These are phyloP conservation scores for Echium plantagineum DNA, from an alignment of 257 asterid species.

Conservation along the genomic window DNA sequence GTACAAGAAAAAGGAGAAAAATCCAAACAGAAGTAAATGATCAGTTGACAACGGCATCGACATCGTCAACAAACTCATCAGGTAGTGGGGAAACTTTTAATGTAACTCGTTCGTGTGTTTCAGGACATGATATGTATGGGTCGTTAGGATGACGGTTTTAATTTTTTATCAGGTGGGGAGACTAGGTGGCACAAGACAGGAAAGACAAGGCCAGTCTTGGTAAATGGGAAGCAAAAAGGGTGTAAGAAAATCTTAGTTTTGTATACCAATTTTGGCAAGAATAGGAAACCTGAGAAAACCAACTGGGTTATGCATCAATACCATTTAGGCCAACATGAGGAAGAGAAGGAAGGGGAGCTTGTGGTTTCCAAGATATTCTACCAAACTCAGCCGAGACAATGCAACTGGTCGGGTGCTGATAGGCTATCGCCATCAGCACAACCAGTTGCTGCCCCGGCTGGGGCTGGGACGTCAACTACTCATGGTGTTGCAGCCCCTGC, in stretches of 20 bases:
- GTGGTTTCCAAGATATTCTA: slow-evolving; percentile 90
- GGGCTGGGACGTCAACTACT: too few species aligned
- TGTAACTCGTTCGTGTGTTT: too few species aligned
- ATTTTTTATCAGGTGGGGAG: slow-evolving; percentile 73
- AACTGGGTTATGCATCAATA: slow-evolving; percentile 99
- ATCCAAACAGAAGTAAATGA: slow-evolving; percentile 81
- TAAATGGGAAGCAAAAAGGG: slow-evolving; percentile 77
- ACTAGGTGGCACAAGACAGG: slow-evolving; percentile 99
- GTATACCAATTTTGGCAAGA: slow-evolving; percentile 93
- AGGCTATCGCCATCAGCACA: slow-evolving; percentile 1
- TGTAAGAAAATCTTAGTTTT: slow-evolving; percentile 88
- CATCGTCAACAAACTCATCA: background rate
- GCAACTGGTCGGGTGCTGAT: slow-evolving; percentile 65
- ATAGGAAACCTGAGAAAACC: slow-evolving; percentile 89
- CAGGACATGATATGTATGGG: too few species aligned
- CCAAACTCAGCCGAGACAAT: slow-evolving; percentile 90
- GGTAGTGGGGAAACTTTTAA: too few species aligned
- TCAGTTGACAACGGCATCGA: background rate
- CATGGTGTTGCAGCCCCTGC: too few species aligned
- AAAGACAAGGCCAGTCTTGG: slow-evolving; percentile 91
- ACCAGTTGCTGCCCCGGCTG: background rate
- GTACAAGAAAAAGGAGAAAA: slow-evolving; percentile 88
- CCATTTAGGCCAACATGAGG: slow-evolving; percentile 83
- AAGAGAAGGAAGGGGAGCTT: slow-evolving; percentile 88
- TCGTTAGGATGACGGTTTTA: too few species aligned